Base-by-base conservation (phyloP, 2,329 filamentous ascomycete genomes). In the Graphilbum fragrans region DNA sequence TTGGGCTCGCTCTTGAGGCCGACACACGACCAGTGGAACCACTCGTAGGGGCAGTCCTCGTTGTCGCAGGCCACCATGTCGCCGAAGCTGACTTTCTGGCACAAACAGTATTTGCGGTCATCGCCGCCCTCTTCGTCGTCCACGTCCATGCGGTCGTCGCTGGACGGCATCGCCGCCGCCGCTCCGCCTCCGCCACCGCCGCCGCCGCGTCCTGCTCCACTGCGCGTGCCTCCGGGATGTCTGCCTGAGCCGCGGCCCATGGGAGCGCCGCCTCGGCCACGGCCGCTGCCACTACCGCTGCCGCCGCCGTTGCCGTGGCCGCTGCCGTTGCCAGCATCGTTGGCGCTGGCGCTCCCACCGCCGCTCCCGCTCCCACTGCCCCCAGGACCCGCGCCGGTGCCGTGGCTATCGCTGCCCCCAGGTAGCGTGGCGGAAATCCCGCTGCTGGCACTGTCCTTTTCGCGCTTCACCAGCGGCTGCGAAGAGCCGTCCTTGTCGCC, bases 31-130 rank as follows among this genome's bases (percentile, higher is more conserved):
- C 84, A 92, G 62, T 92, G 85, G 58, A 92, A 92, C 85, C 85
- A 92, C 62, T 92, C 84, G 54, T 76, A 84, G 37, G 79, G 77
- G 60, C 85, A 92, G 49, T 80, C 72, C 44, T 82, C 77, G 58
- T 90, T 90, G 64, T 92, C 85, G 63, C 85, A 92, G 23, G 83
- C 85, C 48, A 92, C 84, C 85, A 92, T 92, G 55, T 90, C 82
- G 46, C 85, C 85, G 55, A 84, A 87, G 59, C 82, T 86, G 49
- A 88, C 81, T 52, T 82, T 82, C 57, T 88, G 81, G 59, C 85
- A 92, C 23, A 81, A 70, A 62, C 85, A 92, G 62, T 92, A 92
- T 58, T 86, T 84, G 55, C 82, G 80, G 60, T 87, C 82, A 47
- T 81, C 80, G 41, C 77, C 78, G 34, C 80, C 81, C 42, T 86